Conservation (phyloP, 768 basidiomycete species). For the Mycena kentingensis region DNA sequence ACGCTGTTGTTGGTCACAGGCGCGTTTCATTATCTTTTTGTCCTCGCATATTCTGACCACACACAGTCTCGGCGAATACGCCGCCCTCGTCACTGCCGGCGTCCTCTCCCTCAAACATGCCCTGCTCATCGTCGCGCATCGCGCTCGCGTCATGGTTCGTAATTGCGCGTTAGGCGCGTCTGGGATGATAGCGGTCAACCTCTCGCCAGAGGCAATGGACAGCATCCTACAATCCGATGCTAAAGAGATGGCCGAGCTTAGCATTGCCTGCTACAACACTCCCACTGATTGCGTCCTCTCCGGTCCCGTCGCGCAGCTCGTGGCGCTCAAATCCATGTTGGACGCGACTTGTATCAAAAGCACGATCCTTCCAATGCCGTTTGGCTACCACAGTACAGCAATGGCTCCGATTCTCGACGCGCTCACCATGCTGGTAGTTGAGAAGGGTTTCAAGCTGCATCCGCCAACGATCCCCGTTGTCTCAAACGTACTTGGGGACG, state of each 20-base stretch:
- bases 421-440: constrained; percentile 44
- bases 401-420: constrained; percentile 61
- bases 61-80: constrained; percentile 77
- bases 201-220: constrained; percentile 36
- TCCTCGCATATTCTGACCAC: constrained; percentile 1
- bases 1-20: constrained; percentile 75
- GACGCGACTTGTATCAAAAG: constrained; percentile 41
- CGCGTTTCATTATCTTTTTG: constrained; percentile 26
- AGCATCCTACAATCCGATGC: constrained; percentile 35
- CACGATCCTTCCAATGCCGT: constrained; percentile 52
- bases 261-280: constrained; percentile 66
- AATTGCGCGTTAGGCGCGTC: constrained; percentile 47
- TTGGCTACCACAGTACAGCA: constrained; percentile 67
- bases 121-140: constrained; percentile 55
- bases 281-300: constrained; percentile 58
- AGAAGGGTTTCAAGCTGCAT: constrained; percentile 37
- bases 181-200: constrained; percentile 64
- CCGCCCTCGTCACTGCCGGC: constrained; percentile 64
- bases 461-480: constrained; percentile 59
- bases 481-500: constrained; percentile 60
- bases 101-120: constrained; percentile 60
- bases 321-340: constrained; percentile 43
- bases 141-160: constrained; percentile 57
- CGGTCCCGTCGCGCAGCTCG: constrained; percentile 50
- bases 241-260: constrained; percentile 40